Conservation (phyloP, 2,329 filamentous ascomycete species). For the Catunica adiposa region DNA sequence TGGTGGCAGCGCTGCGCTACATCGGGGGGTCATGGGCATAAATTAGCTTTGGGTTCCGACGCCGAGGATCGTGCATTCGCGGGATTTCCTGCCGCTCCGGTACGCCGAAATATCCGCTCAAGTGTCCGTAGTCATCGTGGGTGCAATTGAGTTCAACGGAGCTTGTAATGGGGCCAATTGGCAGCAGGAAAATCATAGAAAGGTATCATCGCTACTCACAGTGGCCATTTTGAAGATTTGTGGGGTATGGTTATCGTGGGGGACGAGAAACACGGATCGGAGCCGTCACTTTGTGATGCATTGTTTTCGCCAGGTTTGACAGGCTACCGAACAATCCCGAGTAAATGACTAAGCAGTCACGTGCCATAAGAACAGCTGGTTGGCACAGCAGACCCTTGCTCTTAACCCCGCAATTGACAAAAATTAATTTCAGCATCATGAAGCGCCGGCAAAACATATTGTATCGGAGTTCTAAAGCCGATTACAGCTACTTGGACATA, state of each 20-base stretch:
- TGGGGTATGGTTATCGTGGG: constrained; percentile 31
- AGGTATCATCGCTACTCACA: constrained; percentile 35
- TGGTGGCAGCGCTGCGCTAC: constrained; percentile 94
- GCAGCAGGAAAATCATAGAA: background rate
- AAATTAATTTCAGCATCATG: too few species aligned
- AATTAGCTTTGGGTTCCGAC: background rate
- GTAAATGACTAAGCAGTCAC: constrained; percentile 14
- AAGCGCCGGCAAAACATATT: too few species aligned
- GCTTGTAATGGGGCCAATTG: background rate
- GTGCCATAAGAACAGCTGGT: background rate
- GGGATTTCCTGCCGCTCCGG: background rate
- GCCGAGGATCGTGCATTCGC: background rate
- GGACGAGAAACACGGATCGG: constrained; percentile 23
- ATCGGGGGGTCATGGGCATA: constrained; percentile 8
- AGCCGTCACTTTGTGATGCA: constrained; percentile 9
- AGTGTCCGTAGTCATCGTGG: too few species aligned
- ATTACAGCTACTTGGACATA: too few species aligned
- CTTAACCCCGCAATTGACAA: background rate
- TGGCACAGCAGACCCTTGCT: background rate
- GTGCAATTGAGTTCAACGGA: background rate
- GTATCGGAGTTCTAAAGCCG: too few species aligned
- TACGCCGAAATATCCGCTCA: background rate
- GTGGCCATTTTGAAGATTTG: constrained; percentile 47
- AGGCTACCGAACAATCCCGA: constrained; percentile 13
- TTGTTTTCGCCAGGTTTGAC: constrained; percentile 14